phyloP scores from a whole-genome alignment of 2,329 filamentous ascomycete genomes.

The Dendryphion nanum region DNA sequence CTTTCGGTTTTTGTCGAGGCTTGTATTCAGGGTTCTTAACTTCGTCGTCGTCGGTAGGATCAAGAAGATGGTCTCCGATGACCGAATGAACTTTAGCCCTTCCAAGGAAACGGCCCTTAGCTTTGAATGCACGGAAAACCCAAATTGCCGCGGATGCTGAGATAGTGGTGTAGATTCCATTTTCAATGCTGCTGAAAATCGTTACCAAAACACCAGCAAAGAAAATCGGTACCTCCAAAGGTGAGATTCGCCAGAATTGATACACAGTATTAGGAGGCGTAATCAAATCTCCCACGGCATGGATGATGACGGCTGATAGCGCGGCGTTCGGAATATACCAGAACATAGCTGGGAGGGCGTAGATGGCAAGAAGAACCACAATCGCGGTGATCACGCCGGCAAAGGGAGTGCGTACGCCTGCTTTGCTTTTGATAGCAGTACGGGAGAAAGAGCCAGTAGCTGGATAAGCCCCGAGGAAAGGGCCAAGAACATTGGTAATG shows the following conservation, averaged over 20 bases:
- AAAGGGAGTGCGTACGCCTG: slow-evolving; percentile 87
- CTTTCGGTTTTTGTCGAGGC: slow-evolving; percentile 18
- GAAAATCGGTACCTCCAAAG: slow-evolving; percentile 87
- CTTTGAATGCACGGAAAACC: slow-evolving; percentile 79
- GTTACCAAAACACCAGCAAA: slow-evolving; percentile 90
- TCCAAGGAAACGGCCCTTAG: slow-evolving; percentile 71
- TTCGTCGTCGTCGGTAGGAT: slow-evolving; percentile 46
- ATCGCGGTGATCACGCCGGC: slow-evolving; percentile 84
- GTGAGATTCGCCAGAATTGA: slow-evolving; percentile 92
- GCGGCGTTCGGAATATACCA: slow-evolving; percentile 86
- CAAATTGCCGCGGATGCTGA: slow-evolving; percentile 73
- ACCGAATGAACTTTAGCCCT: slow-evolving; percentile 83
- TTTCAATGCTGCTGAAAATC: slow-evolving; percentile 83
- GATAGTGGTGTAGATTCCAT: slow-evolving; percentile 88
- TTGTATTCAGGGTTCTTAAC: slow-evolving; percentile 5
- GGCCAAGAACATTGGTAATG: slow-evolving; percentile 80
- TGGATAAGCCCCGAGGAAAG: slow-evolving; percentile 87
- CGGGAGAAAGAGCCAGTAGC: slow-evolving; percentile 94
- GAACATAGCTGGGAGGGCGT: slow-evolving; percentile 83
- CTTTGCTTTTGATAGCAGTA: slow-evolving; percentile 96
- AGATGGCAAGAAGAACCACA: slow-evolving; percentile 86
- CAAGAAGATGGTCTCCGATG: slow-evolving; percentile 66
- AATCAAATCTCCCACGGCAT: slow-evolving; percentile 90
- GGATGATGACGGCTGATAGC: slow-evolving; percentile 87
- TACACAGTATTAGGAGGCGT: slow-evolving; percentile 89